Evolutionary conservation across 768 basidiomycete genomes (phyloP), one percentile per base, ranked within the genome.

Genomic region (Suillus weaverae): DNA sequence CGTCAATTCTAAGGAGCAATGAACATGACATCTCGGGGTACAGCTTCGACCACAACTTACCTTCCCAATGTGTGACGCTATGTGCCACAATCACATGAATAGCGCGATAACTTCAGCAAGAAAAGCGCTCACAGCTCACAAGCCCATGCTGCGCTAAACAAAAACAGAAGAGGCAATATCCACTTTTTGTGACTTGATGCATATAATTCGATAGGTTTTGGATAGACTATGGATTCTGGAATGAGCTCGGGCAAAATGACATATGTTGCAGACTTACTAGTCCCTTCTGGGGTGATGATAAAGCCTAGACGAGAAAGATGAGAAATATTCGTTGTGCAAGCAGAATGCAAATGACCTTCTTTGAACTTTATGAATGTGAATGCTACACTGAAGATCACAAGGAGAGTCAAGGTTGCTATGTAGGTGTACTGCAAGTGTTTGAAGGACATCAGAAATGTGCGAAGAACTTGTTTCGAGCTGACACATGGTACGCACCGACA

Each of bases 1-100:
- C 0, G 87, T 81, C 16, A 94, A 81, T 72, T 92, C 91, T 92
- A 73, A 32, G 33, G 18, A 35, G 57, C 1, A 41, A 20, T 39
- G 26, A 20, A 59, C 6, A 20, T 59, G 38, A 59, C 11, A 11
- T 57, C 26, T 30, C 10, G 3, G 14, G 26, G 18, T 18, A 39
- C 5, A 16, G 30, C 18, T 4, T 41, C 43, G 30, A 4, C 10
- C 62, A 50, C 50, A 36, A 60, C 69, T 62, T 69, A 87, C 91
- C 91, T 86, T 94, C 92, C 35, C 94, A 83, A 76, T 94, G 92
- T 2, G 92, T 92, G 43, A 91, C 82, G 16, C 91, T 92, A 66
- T 11, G 53, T 11, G 36, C 41, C 32, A 53, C 57, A 68, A 55
- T 64, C 61, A 61, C 51, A 39, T 53, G 43, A 41, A 41, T 22